Base-by-base conservation (phyloP, 345 rosid genomes). In the Brassica carinata region DNA sequence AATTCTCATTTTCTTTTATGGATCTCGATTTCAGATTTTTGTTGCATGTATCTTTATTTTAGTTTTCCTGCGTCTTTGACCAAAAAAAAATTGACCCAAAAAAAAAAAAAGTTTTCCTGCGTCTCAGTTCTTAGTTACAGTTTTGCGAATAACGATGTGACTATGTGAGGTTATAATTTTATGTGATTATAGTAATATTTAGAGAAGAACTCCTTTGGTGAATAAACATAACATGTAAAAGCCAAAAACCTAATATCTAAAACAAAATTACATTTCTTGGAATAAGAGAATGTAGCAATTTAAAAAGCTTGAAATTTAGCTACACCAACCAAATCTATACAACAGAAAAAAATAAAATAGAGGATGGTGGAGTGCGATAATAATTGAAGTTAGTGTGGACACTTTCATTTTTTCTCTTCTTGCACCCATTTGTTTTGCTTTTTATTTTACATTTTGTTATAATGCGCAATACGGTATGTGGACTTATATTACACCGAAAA, bases 361-460 rank as follows among this genome's bases (percentile, higher is more conserved):
- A 73, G 58, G 58, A 70, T 64, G 80, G 79, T 80, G 83, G 83
- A 75, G 76, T 81, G 83, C 64, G 76, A 81, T 70, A 81, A 81
- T 81, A 81, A 75, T 81, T 81, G 83, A 75, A 81, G 40, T 75
- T 55, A 75, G 76, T 55, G 59, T 55, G 59, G 59, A 55, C 59
- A 55, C 23, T 17, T 55, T 17, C 1, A 17, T 15, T 15, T 55
- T 55, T 55, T 55, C 3, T 48, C n/a, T 1, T 17, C 61, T 55
- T 55, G 61, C 61, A 55, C 23, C 17, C 61, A 15, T 55, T 55
- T 55, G 18, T 51, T 55, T 55, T 53, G 15, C 8, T 53, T 69
- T 69, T 75, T 51, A 74, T 75, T 53, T 61, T 75, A 51, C 9
- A 53, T 81, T 75, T 69, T 64, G 71, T 75, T 79, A 75, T 80